Conservation (phyloP, 2,329 filamentous ascomycete species). For the Sclerotinia borealis region DNA sequence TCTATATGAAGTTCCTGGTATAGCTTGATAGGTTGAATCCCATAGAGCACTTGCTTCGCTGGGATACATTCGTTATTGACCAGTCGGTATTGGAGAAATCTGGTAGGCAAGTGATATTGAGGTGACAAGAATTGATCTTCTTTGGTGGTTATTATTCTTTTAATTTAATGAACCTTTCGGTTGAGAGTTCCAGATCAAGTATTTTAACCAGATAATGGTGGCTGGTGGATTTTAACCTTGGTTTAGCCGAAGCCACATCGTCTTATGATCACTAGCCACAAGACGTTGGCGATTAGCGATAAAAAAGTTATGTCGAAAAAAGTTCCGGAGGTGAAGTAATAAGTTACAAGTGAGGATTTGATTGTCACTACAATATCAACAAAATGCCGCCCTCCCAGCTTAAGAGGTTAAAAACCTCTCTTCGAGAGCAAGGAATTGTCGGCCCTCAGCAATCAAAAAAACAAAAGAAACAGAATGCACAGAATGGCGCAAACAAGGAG, state of each 20-base stretch:
- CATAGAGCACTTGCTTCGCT: not conserved
- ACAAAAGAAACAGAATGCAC: constrained; percentile 70
- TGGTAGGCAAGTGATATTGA: too few relatives aligned
- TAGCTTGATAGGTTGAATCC: not conserved
- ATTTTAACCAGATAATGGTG: not conserved
- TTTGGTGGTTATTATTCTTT: too few relatives aligned
- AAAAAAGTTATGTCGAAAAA: constrained; percentile 4
- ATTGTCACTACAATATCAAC: not conserved
- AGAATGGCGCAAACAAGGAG: constrained; percentile 59
- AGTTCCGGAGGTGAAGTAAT: not conserved
- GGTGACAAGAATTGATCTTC: too few relatives aligned
- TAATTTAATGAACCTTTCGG: too few relatives aligned
- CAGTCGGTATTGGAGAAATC: too few relatives aligned
- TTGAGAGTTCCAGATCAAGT: too few relatives aligned
- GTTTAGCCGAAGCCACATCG: not conserved
- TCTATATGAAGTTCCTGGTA: not conserved
- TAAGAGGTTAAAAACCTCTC: constrained; percentile 87
- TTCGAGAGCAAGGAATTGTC: constrained; percentile 82
- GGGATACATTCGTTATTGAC: too few relatives aligned
- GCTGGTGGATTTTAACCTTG: too few relatives aligned
- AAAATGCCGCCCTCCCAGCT: constrained; percentile 92
- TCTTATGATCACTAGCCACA: not conserved
- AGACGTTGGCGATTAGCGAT: not conserved
- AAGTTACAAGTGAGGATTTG: not conserved
- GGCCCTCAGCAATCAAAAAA: constrained; percentile 95